Evolutionary conservation across 2,329 filamentous ascomycete species (phyloP), one percentile per base, ranked within the genome.

Genomic region (Onygenales sp.): DNA sequence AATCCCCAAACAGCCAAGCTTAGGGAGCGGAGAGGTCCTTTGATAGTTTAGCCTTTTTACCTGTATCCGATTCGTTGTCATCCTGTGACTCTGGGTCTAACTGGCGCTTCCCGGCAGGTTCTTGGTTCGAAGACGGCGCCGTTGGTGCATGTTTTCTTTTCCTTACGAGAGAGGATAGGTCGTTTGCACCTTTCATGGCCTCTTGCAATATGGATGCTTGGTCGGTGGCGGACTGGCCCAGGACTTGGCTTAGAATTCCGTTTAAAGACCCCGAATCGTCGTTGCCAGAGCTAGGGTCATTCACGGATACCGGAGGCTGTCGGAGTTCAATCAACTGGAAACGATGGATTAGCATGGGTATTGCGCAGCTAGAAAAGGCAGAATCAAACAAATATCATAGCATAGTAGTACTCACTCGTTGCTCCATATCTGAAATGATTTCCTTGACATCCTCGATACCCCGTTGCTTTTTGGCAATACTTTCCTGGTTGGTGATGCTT

Each of bases 361-460:
- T 13, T 6, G 31, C 13, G 10, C 7, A 41, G 17, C 8, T 7
- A 27, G 11, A 17, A 2, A 7, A 3, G 3, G 14, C 36, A 41
- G 17, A 31, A 36, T 38, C 10, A 57, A 52, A 46, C 38, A 43
- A 47, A n/a, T 43, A 36, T 45, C n/a, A 27, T 36, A 39, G 21
- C 10, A 31, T n/a, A 10, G 48, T 2, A 53, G 27, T 50, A 64
- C 71, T 67, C 66, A 79, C 76, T 56, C 81, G 70, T 61, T 79
- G 76, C 60, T 82, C 73, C 75, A 85, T 83, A 50, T 85, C 82
- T 21, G 73, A 72, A 3, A 84, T 67, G 65, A 85, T 82, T 43
- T 82, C 78, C 59, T 78, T 79, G 21, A 83, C 80, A 53, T 85
- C 81, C 5, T 73, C 71, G 56, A 84, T 78, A 51, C 69, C 70